Base-by-base conservation (phyloP, 352 stramenopile species). In the Phytophthora pini region DNA sequence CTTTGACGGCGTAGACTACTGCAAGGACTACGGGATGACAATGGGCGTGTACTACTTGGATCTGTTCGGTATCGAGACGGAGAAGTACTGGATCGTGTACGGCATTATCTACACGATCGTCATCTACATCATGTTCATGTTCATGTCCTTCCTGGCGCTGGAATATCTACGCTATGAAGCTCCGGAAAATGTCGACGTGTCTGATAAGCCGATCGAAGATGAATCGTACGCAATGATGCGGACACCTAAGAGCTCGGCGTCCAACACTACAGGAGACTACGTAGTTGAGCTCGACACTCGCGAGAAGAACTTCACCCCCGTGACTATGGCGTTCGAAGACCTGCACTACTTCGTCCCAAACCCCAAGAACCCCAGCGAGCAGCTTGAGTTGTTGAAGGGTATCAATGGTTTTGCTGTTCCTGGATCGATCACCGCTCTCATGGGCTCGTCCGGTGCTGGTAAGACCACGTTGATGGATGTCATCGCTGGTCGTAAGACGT, bases 41-140 rank as follows among this genome's bases (percentile, higher is more conserved):
- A 70, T 73, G 77, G 65, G 67, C 26, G 59, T 68, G 51, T 82
- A 82, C 64, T 77, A 54, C 20, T 53, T 88, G 20, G 51, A 50
- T 7, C 48, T 70, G n/a, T 87, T 87, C 32, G 74, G 72, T 53
- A 65, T 89, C 24, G 59, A 72, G 1, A 77, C 69, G 41, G 67
- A 88, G 40, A 72, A 61, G 31, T 58, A 46, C 6, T 92, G 74
- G 70, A 65, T 84, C 56, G 75, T 60, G 51, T 65, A 65, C 24
- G 68, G 64, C 43, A 60, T 79, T n/a, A 44, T 55, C 17, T 61
- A 71, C 40, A 69, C 56, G 31, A 29, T 62, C n/a, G 56, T 58
- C 7, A 51, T 60, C 8, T 68, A 57, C 34, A 54, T 86, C 12
- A 5, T 79, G 11, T 69, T 86, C 38, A 65, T 69, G 54, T 44